Base-by-base conservation (phyloP, 129 eudicot genomes). In the Chrysanthemum seticuspe region DNA sequence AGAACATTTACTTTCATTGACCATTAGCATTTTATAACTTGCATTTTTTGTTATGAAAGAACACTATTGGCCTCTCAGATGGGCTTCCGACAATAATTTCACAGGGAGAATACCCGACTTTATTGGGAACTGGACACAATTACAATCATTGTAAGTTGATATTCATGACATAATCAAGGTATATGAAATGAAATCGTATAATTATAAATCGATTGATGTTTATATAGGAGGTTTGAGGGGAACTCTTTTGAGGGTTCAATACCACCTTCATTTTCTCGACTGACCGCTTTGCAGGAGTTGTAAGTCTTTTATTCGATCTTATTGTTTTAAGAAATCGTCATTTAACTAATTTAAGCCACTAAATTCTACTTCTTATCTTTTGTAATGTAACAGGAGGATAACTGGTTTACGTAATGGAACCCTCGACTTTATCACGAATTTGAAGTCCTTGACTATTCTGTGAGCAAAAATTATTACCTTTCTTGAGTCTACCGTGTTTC, bases 181-280 rank as follows among this genome's bases (percentile, higher is more conserved):
- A 6, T 29, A 57, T 59, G 73, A 44, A 16, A 57, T 65, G 67
- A 56, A 54, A 44, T 21, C 27, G 0, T 21, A 31, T 57, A 1
- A 48, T 25, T n/a, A 51, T 61, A 55, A 36, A 21, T 45, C 50
- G n/a, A 12, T 59, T 45, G n/a, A 62, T 65, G 63, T 73, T 55
- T 55, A 5, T 69, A 53, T 80, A 91, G 97, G 82, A 85, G 91
- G 89, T 69, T 91, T 10, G 84, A 92, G 68, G 98, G 98, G 68
- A 89, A 85, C 73, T 75, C 96, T 63, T 85, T 92, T 62, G 80
- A 79, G 74, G 98, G 98, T 74, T 84, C 91, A 48, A 87, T 89
- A 82, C 95, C 96, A 68, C 16, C 78, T 65, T 29, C 88, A 10
- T 79, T 89, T 82, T 83, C 91, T 78, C 79, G 25, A 51, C 75